Base-by-base conservation (phyloP, 1,284 basidiomycete species). In the Megacollybia platyphylla region DNA sequence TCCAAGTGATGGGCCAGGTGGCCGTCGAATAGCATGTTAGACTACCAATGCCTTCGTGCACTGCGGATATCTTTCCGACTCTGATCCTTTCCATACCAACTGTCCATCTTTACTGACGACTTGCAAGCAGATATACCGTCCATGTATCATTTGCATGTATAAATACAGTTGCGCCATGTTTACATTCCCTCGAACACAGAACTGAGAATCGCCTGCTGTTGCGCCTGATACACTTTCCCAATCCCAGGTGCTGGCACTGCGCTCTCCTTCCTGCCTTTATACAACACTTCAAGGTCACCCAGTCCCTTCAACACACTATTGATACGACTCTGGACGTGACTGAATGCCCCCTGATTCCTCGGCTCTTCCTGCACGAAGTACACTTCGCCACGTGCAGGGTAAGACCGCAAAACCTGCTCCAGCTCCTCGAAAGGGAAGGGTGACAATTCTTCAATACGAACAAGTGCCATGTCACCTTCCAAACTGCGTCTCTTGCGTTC, bases 321-420 rank as follows among this genome's bases (percentile, higher is more conserved):
- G 39, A 87, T 59, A 47, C 87, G 64, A 3, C 67, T 65, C 36
- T 58, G 60, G 36, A 88, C 79, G 60, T 86, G 83, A 6, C 64
- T 57, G 67, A 73, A 91, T 1, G 81, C 74, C 1, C 89, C 89
- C 58, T 92, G 88, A 55, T 93, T 93, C 53, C 66, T 74, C 3
- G 89, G 80, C 54, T 93, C 89, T 54, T 93, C 90, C 57, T 93
- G 89, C 11, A 87, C 65, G 77, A 83, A 92, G 10, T 76, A 47
- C 40, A 75, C 63, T 41, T 76, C 72, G n/a, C 50, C 49, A 3
- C 56, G 67, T 9, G 53, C 49, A 0, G 51, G 36, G 51, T 86
- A 86, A 1, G 57, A 51, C 36, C 51, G 44, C 20, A 92, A 59
- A 0, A 65, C 63, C 2, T 64, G 53, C 4, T 58, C 54, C 0